Conservation (phyloP, 2,329 filamentous ascomycete genomes). For the Diaporthe humulicola region DNA sequence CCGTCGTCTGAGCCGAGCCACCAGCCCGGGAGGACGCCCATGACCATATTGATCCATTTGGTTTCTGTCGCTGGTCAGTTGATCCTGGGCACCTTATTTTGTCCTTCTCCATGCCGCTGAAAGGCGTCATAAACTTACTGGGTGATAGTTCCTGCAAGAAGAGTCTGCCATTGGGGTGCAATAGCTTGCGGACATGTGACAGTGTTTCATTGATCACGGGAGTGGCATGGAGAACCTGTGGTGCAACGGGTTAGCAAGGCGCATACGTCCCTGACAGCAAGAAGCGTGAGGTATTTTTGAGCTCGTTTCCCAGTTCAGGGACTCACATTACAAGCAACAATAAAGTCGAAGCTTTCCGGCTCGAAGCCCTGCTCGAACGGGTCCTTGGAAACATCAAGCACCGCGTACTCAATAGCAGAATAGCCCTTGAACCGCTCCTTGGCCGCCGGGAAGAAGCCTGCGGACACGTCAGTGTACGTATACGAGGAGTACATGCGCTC, state of each 20-base stretch:
- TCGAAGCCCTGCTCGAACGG: slow-evolving; percentile 49
- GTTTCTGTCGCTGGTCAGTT: not conserved
- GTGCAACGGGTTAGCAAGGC: not conserved
- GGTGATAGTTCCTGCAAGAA: slow-evolving; percentile 26
- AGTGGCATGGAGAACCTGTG: slow-evolving; percentile 49
- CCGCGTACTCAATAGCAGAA: slow-evolving; percentile 45
- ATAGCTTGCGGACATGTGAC: slow-evolving; percentile 44
- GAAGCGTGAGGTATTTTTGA: not conserved
- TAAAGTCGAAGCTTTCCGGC: slow-evolving; percentile 45
- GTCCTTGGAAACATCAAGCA: slow-evolving; percentile 48
- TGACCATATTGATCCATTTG: slow-evolving; percentile 28
- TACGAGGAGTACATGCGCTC: slow-evolving; percentile 38
- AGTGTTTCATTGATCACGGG: slow-evolving; percentile 43
- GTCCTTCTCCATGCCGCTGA: not conserved
- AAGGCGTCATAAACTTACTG: not conserved
- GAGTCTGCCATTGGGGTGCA: slow-evolving; percentile 50
- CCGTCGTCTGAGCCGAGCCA: slow-evolving; percentile 19
- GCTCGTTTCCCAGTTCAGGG: accelerated
- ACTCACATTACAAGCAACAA: slow-evolving; percentile 42
- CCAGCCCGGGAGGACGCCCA: slow-evolving; percentile 33
- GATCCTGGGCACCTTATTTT: not conserved
- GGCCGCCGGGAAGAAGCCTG: slow-evolving; percentile 42
- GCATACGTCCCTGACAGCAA: not conserved
- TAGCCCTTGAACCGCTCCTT: slow-evolving; percentile 44
- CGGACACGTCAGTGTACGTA: slow-evolving; percentile 42